Conservation (phyloP, 768 basidiomycete species). For the Sarcomyxa edulis region DNA sequence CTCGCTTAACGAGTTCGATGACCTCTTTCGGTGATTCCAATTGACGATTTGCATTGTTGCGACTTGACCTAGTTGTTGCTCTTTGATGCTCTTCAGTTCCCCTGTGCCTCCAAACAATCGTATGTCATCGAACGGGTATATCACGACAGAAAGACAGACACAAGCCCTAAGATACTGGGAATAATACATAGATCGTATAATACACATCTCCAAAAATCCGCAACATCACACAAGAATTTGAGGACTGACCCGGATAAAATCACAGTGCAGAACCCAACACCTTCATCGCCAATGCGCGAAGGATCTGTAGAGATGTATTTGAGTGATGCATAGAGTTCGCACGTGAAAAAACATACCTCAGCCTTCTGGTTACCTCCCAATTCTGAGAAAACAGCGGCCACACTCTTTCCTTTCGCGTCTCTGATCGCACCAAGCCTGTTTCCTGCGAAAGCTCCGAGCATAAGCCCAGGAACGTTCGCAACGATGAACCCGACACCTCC, state of each 20-base stretch:
- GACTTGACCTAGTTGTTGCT: too few relatives aligned
- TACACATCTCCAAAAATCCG: neutral
- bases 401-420: constrained; percentile 93
- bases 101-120: too few relatives aligned
- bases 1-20: too few relatives aligned
- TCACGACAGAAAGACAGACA: too few relatives aligned
- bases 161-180: neutral
- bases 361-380: constrained; percentile 79
- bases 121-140: too few relatives aligned
- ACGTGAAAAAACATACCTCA: constrained; percentile 48
- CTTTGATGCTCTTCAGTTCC: too few relatives aligned
- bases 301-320: constrained; percentile 43
- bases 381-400: constrained; percentile 80
- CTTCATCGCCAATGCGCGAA: constrained; percentile 78
- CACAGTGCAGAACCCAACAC: constrained; percentile 64
- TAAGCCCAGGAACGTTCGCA: constrained; percentile 81
- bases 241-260: neutral
- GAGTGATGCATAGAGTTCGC: neutral
- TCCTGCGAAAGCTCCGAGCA: constrained; percentile 84
- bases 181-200: neutral
- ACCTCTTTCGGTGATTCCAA: too few relatives aligned
- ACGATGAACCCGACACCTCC: constrained; percentile 57
- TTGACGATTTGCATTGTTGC: too few relatives aligned
- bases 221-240: neutral
- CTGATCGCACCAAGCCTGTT: constrained; percentile 88